Percentiles rank a stretch among this genome's conserved stretches.
Evolutionary conservation across 176 grass and related monocot genomes (phyloP).

Genomic region (Phoenix roebelenii): DNA sequence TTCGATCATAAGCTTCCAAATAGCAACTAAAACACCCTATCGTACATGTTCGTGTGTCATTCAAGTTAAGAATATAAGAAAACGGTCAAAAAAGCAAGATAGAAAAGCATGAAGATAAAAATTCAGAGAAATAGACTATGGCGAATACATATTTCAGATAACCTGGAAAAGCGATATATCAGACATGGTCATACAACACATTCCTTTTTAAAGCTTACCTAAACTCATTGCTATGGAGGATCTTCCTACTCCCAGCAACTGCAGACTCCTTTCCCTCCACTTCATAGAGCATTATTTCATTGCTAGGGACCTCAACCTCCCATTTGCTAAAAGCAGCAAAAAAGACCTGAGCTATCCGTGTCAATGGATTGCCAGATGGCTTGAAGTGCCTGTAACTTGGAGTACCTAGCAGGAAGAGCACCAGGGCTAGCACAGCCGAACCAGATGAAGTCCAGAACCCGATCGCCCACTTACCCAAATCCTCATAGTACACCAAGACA

Average conservation of each 20-base stretch:
- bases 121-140: too few species aligned
- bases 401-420: conserved; percentile 66
- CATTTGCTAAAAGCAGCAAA: conserved; percentile 52
- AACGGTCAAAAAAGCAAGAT: too few species aligned
- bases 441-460: conserved; percentile 67
- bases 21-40: too few species aligned
- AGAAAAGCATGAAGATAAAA: too few species aligned
- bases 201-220: conserved; percentile 9
- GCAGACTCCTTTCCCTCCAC: conserved; percentile 30
- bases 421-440: conserved; percentile 40
- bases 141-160: too few species aligned
- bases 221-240: conserved; percentile 50
- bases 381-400: conserved; percentile 64
- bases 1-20: background rate
- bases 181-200: too few species aligned
- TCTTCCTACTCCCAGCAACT: conserved; percentile 41
- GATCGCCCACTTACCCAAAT: conserved; percentile 51
- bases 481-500: conserved; percentile 76
- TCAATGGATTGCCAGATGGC: conserved; percentile 61
- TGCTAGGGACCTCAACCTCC: conserved; percentile 23
- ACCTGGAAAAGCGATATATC: too few species aligned
- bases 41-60: too few species aligned
- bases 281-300: conserved; percentile 41
- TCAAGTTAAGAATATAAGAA: too few species aligned
- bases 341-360: conserved; percentile 63